phyloP scores from a whole-genome alignment of 306 rosid genomes.

The Pterocarpus macrocarpus region DNA sequence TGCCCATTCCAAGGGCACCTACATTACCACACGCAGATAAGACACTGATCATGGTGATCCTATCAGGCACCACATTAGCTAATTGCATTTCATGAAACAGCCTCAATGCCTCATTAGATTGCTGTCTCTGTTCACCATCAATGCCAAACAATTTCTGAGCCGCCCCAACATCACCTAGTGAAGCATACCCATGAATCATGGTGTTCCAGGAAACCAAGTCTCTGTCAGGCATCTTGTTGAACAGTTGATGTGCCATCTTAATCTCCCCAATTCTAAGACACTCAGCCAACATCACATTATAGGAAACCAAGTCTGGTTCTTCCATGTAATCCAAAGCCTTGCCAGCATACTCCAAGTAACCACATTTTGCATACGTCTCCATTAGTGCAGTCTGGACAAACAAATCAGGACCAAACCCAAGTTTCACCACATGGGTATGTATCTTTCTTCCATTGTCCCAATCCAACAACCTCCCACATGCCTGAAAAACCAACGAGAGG shows the following conservation, averaged over 20 bases:
- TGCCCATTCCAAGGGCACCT: constrained; percentile 47
- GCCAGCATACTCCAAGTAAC: constrained; percentile 20
- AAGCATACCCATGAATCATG: constrained; percentile 47
- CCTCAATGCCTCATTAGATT: constrained; percentile 37
- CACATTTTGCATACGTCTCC: constrained; percentile 45
- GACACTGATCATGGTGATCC: constrained; percentile 35
- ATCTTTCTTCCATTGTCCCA: constrained; percentile 16
- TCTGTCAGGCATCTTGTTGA: constrained; percentile 34
- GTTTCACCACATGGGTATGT: constrained; percentile 28
- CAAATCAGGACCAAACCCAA: constrained; percentile 45
- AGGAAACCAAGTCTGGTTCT: constrained; percentile 41
- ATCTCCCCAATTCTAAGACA: constrained; percentile 35
- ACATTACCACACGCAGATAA: constrained; percentile 39
- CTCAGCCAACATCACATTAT: constrained; percentile 42
- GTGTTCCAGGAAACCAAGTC: constrained; percentile 51
- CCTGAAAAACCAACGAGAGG: constrained; percentile 31
- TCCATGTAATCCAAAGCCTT: constrained; percentile 35
- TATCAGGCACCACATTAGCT: constrained; percentile 37
- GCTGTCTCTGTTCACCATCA: constrained; percentile 2
- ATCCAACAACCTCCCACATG: constrained; percentile 33
- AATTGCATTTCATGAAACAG: constrained; percentile 40
- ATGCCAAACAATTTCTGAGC: constrained; percentile 1
- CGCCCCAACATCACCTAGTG: constrained; percentile 6
- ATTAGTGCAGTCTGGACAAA: constrained; percentile 44
- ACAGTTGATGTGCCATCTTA: constrained; percentile 39